Conservation (phyloP, 2,329 filamentous ascomycete genomes). For the Passalora sequoiae region DNA sequence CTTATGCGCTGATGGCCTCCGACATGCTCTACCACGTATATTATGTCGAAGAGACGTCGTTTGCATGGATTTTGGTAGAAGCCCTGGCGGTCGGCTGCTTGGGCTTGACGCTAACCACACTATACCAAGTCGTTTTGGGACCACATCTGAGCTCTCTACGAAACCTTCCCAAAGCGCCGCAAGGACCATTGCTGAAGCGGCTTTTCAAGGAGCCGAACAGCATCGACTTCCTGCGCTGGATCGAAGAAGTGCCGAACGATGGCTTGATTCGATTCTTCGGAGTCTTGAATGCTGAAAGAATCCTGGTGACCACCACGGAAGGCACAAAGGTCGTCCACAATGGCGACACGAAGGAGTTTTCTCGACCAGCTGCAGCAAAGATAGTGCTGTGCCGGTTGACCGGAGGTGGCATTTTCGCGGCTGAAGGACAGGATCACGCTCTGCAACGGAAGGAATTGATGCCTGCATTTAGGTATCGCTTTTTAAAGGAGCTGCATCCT, state of each 20-base stretch:
- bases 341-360: not conserved
- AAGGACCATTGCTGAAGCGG: not conserved
- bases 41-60: no score
- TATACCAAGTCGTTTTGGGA: not conserved
- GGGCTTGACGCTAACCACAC: not conserved
- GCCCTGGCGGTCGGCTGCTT: no score
- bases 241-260: not conserved
- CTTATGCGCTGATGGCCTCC: no score
- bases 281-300: not conserved
- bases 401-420: conserved; percentile 66
- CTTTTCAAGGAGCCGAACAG: not conserved
- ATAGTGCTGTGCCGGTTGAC: not conserved
- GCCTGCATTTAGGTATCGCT: conserved; percentile 46
- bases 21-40: no score
- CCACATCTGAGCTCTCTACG: not conserved
- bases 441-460: conserved; percentile 46
- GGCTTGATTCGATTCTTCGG: not conserved
- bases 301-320: not conserved
- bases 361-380: not conserved
- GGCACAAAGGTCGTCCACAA: not conserved
- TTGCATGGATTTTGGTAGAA: no score
- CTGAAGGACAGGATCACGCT: conserved; percentile 84
- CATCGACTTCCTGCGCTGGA: not conserved
- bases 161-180: not conserved
- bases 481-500: conserved; percentile 46